These are phyloP conservation scores for Mycena haematopus DNA, from an alignment of 768 basidiomycete species.

Conservation along the genomic window DNA sequence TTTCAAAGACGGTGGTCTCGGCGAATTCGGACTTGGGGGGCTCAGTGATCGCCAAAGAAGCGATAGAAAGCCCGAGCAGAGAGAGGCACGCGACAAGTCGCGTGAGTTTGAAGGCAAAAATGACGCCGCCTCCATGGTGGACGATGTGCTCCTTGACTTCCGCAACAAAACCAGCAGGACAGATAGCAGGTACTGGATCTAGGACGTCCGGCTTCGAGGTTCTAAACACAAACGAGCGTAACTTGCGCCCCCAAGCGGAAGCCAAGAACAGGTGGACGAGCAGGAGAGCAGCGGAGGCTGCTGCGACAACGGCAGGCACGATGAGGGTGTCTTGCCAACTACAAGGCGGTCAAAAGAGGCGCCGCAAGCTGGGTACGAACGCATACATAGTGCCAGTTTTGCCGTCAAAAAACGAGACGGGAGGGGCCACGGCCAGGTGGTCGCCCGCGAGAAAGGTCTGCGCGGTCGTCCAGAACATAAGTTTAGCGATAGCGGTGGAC, in stretches of 20 bases:
- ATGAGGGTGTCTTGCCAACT: constrained; percentile 38
- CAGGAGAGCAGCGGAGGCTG: constrained; percentile 42
- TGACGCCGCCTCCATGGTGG: constrained; percentile 48
- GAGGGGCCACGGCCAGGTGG: constrained; percentile 16
- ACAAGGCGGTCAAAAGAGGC: constrained; percentile 4
- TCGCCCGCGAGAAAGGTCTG: constrained; percentile 19
- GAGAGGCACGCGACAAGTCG: constrained; percentile 52
- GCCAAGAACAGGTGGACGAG: constrained; percentile 37
- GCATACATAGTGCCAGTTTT: constrained; percentile 18
- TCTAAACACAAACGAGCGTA: constrained; percentile 16
- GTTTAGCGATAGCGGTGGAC: too few relatives aligned
- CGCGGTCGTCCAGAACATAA: constrained; percentile 21
- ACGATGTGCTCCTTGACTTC: constrained; percentile 48
- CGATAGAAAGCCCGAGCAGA: constrained; percentile 58
- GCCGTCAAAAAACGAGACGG: constrained; percentile 12
- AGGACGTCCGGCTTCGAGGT: constrained; percentile 14
- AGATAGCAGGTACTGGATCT: constrained; percentile 29
- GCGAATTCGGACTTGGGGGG: constrained; percentile 21
- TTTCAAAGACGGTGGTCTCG: constrained; percentile 24
- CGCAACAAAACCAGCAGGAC: constrained; percentile 37
- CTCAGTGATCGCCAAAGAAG: constrained; percentile 46
- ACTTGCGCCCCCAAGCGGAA: constrained; percentile 24
- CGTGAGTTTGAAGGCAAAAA: constrained; percentile 53
- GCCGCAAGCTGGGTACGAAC: constrained; percentile 18
- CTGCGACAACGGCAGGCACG: constrained; percentile 44